phyloP scores from a whole-genome alignment of 2,329 filamentous ascomycete genomes.

The Emmonsiellopsis sp. region DNA sequence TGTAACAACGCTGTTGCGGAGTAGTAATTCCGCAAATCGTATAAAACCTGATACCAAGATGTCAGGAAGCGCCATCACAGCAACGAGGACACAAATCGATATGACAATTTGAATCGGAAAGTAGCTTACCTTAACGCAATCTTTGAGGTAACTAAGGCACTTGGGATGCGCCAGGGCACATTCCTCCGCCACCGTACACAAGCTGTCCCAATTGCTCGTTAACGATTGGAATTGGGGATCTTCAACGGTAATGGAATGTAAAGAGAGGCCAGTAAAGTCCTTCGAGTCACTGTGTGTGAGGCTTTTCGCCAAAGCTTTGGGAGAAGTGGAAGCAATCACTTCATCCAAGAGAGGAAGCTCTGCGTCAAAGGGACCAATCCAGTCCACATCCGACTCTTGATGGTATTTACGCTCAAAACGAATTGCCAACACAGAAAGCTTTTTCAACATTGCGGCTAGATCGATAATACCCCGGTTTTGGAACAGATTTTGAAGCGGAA shows the following conservation, averaged over 20 bases:
- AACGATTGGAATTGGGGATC: conserved; percentile 17
- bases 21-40: conserved; percentile 25
- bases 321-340: conserved; percentile 22
- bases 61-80: conserved; percentile 1
- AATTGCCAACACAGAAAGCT: conserved; percentile 26
- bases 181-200: conserved; percentile 28
- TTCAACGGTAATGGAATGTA: conserved; percentile 17
- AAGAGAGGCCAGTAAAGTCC: conserved; percentile 22
- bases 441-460: conserved; percentile 26
- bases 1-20: conserved; percentile 28
- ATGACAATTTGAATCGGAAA: not conserved
- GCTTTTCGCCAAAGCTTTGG: conserved; percentile 24
- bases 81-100: not conserved
- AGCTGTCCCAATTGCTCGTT: conserved; percentile 21
- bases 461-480: conserved; percentile 20
- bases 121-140: conserved; percentile 26
- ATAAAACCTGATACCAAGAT: conserved; percentile 19
- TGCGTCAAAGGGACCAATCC: conserved; percentile 25
- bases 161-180: conserved; percentile 30
- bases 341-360: conserved; percentile 26
- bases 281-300: conserved; percentile 22
- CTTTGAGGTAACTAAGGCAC: conserved; percentile 22
- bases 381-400: conserved; percentile 26
- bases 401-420: conserved; percentile 28
- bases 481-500: conserved; percentile 30